These are phyloP conservation scores for Ogataea wickerhamii DNA, from an alignment of 805 yeast genomes.

Conservation along the genomic window DNA sequence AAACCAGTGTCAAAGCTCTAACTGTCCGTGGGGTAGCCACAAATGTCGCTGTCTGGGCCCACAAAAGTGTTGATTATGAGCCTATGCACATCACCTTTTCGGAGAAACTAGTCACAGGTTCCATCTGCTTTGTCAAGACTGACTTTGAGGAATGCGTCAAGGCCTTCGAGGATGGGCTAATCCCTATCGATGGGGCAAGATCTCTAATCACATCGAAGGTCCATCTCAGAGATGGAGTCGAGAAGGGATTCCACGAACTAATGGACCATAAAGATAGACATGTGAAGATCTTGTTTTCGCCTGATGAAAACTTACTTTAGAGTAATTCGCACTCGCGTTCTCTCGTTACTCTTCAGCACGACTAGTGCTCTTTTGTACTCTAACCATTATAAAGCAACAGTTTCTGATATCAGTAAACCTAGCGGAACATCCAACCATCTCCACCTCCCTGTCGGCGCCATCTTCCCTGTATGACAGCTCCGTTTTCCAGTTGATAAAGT, in stretches of 20 bases:
- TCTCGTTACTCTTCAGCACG: no score
- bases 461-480: conserved; percentile 54
- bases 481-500: conserved; percentile 61
- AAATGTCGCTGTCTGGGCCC: conserved; percentile 51
- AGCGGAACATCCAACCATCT: conserved; percentile 69
- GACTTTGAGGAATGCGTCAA: conserved; percentile 43
- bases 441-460: conserved; percentile 74
- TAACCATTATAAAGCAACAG: not conserved
- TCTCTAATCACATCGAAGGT: conserved; percentile 39
- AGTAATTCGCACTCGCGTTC: no score
- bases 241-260: conserved; percentile 41
- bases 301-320: conserved; percentile 19
- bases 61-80: conserved; percentile 38
- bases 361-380: not conserved
- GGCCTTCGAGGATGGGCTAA: conserved; percentile 37
- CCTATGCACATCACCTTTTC: conserved; percentile 43
- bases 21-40: conserved; percentile 43
- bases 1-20: conserved; percentile 38
- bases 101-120: conserved; percentile 44
- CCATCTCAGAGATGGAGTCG: conserved; percentile 37
- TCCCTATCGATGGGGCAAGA: conserved; percentile 34
- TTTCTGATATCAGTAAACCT: no score
- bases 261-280: conserved; percentile 41
- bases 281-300: conserved; percentile 43
- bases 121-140: conserved; percentile 41